Percentiles rank a stretch among this genome's conserved stretches.
These are phyloP conservation scores for Pythium scleroteichum DNA, from an alignment of 352 stramenopile genomes.

Conservation along the genomic window DNA sequence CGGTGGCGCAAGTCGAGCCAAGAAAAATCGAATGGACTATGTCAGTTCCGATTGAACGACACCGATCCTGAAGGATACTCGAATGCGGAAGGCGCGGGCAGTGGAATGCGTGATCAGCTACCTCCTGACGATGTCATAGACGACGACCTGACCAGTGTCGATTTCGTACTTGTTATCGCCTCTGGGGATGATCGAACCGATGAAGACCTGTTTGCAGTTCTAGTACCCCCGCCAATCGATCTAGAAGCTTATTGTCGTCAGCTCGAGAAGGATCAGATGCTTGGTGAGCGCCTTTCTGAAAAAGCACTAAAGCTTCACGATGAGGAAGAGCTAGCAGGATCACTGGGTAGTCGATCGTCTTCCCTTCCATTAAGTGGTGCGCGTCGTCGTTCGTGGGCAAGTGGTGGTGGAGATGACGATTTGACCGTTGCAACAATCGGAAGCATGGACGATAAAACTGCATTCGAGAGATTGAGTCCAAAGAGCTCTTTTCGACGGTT, in stretches of 20 bases:
- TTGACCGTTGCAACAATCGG: constrained; percentile 12
- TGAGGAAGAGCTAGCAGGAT: constrained; percentile 10
- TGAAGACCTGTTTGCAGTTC: constrained; percentile 78
- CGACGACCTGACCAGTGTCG: constrained; percentile 36
- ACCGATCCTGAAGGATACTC: neutral
- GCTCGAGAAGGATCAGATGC: constrained; percentile 67
- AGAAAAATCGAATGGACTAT: constrained; percentile 19
- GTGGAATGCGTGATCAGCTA: neutral
- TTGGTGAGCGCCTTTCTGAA: constrained; percentile 20
- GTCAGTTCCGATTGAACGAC: constrained; percentile 22
- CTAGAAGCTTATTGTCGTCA: constrained; percentile 78
- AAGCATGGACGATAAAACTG: constrained; percentile 25
- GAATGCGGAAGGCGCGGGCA: constrained; percentile 8
- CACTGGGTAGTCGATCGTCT: constrained; percentile 1
- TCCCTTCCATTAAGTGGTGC: neutral
- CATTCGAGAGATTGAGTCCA: constrained; percentile 41
- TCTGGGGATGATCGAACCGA: constrained; percentile 82
- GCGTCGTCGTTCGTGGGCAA: constrained; percentile 23
- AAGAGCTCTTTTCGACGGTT: constrained; percentile 50
- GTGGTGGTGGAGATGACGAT: constrained; percentile 22
- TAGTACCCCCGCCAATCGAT: constrained; percentile 81
- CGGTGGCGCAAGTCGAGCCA: constrained; percentile 26
- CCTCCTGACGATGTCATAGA: neutral
- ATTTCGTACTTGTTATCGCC: constrained; percentile 85
- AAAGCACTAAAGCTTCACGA: constrained; percentile 22